A percentile compares a stretch with the other conserved stretches of the same genome.
phyloP scores from a whole-genome alignment of 2,329 filamentous ascomycete genomes.

The Paraphaeosphaeria minitans region DNA sequence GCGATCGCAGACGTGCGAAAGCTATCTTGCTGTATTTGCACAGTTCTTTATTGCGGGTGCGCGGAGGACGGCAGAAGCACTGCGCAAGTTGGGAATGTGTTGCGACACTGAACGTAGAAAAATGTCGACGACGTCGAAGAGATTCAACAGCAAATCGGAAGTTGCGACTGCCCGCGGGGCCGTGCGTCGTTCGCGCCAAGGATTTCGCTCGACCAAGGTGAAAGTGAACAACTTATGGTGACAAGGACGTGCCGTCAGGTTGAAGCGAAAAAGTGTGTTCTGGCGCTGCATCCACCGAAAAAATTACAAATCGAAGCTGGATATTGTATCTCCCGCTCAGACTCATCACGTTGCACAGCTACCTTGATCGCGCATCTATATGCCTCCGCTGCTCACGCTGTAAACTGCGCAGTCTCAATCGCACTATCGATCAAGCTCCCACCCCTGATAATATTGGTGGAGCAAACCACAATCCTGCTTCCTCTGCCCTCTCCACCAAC shows the following conservation, averaged over 20 bases:
- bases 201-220: neutral
- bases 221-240: neutral
- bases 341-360: neutral
- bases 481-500: constrained; percentile 67
- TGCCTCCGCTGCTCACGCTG: constrained; percentile 6
- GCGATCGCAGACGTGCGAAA: neutral
- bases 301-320: neutral
- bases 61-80: neutral
- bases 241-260: too few relatives aligned
- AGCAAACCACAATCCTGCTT: constrained; percentile 87
- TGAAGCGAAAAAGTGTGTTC: too few relatives aligned
- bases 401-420: constrained; percentile 66
- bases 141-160: neutral
- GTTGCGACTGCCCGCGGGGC: neutral
- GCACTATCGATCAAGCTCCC: constrained; percentile 86
- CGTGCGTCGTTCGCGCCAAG: constrained; percentile 1
- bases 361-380: neutral
- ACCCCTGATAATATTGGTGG: constrained; percentile 88
- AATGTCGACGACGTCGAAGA: neutral
- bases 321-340: neutral
- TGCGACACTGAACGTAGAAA: neutral
- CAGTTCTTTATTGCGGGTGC: neutral
- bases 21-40: neutral
- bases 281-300: neutral
- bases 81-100: neutral